These are phyloP conservation scores for Leishmania major DNA, from an alignment of 208 protist genomes.

Conservation along the genomic window DNA sequence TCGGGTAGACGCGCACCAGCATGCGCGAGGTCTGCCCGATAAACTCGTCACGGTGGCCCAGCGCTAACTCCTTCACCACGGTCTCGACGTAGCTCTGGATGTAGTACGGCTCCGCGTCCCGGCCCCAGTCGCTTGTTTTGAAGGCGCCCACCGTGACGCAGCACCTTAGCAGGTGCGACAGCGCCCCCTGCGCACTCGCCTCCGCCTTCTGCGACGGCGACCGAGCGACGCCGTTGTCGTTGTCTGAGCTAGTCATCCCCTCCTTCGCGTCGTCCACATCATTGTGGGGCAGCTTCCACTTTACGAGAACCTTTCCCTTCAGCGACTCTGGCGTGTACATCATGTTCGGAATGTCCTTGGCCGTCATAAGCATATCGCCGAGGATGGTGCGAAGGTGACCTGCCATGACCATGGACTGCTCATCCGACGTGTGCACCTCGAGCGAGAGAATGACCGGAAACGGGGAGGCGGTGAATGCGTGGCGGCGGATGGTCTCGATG, in stretches of 20 bases:
- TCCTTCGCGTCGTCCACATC: constrained; percentile 33
- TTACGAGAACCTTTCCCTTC: constrained; percentile 63
- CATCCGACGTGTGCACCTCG: constrained; percentile 69
- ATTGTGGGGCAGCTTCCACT: constrained; percentile 52
- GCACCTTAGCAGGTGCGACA: constrained; percentile 30
- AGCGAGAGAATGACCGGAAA: constrained; percentile 88
- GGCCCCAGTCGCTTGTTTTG: constrained; percentile 53
- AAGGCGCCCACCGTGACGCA: constrained; percentile 52
- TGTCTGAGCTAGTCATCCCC: constrained; percentile 10
- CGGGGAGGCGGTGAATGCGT: constrained; percentile 63
- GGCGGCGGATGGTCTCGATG: constrained; percentile 57
- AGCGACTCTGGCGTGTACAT: constrained; percentile 54
- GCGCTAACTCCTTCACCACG: constrained; percentile 46
- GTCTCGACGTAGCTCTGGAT: constrained; percentile 63
- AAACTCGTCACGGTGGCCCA: constrained; percentile 29
- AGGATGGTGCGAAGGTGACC: constrained; percentile 55
- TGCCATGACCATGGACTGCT: constrained; percentile 74
- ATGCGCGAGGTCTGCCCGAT: constrained; percentile 58
- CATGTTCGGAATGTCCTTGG: constrained; percentile 36
- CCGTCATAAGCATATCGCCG: constrained; percentile 50
- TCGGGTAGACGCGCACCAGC: constrained; percentile 93
- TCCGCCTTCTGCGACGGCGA: not conserved
- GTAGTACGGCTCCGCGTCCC: constrained; percentile 48
- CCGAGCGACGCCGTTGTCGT: not conserved
- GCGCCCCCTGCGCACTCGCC: constrained; percentile 18